Evolutionary conservation across 2,329 filamentous ascomycete genomes (phyloP), one percentile per base, ranked within the genome.

Genomic region (Exophiala xenobiotica): DNA sequence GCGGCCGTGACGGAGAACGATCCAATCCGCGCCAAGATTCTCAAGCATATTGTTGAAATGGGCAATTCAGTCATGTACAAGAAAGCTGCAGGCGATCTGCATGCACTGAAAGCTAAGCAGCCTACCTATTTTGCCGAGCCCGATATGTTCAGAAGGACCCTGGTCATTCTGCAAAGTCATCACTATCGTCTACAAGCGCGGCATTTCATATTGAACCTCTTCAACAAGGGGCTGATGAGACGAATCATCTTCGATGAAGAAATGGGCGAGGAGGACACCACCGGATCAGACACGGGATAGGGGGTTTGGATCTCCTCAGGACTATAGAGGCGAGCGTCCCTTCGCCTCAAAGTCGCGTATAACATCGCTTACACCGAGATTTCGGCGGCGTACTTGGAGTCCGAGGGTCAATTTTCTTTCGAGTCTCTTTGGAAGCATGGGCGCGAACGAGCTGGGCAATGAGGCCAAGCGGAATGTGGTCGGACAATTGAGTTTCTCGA

Each of bases 21-120:
- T 75, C 70, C 77, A 0, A 67, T 76, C 56, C 88, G 88, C 63
- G 76, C 82, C 45, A 87, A 87, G 45, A 92, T 97, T 40, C 72
- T 97, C 22, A 87, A 90, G 63, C 80, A 93, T 29, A 85, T 96
- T 57, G 83, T 88, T 11, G 91, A 96, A 63, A 78, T 99, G 52
- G 90, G 91, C 50, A 96, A 97, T 65, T 93, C 92, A 53, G 90
- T 99, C 12, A 78, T 96, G 43, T 91, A 90, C 65, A 95, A 95
- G 68, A 87, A 87, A 67, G 88, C 91, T 4, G 84, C 92, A 45
- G 82, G 79, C 16, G 91, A 97, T 68, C 78, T 99, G 49, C 83
- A 82, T 54, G 69, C 67, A 39, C 79, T 96, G 56, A 91, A 88
- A 74, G 75, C 81, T 46, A 87, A 85, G 64, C 87, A 89, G 62